phyloP scores from a whole-genome alignment of 2,329 filamentous ascomycete species.

The Xylaria sp. region DNA sequence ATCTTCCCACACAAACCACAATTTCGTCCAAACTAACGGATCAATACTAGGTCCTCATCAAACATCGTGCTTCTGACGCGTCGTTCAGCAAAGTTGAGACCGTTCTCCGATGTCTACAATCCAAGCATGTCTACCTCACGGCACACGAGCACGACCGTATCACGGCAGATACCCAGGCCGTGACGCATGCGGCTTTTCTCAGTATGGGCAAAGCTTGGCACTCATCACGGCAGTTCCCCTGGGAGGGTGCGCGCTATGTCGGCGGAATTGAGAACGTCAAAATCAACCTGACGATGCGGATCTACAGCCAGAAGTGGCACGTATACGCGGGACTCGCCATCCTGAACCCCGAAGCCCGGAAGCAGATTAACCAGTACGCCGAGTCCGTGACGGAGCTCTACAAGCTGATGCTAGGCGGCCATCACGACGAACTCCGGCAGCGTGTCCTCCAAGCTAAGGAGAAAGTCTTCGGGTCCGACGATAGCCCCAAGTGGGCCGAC shows the following conservation, averaged over 20 bases:
- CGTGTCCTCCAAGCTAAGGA: slow-evolving; percentile 74
- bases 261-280: slow-evolving; percentile 99
- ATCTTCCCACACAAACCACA: not conserved
- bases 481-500: slow-evolving; percentile 64
- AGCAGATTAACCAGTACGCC: slow-evolving; percentile 95
- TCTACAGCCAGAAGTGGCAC: slow-evolving; percentile 99
- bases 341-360: slow-evolving; percentile 89
- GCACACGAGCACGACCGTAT: slow-evolving; percentile 93
- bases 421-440: slow-evolving; percentile 76
- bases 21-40: slow-evolving; percentile 4
- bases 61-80: slow-evolving; percentile 84
- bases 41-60: slow-evolving; percentile 75
- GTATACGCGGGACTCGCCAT: slow-evolving; percentile 98
- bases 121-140: slow-evolving; percentile 87
- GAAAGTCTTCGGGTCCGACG: slow-evolving; percentile 72
- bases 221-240: slow-evolving; percentile 93
- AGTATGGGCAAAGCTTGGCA: slow-evolving; percentile 99
- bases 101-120: slow-evolving; percentile 84
- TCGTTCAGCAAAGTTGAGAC: slow-evolving; percentile 82
- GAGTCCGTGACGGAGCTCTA: slow-evolving; percentile 91
- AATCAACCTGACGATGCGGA: slow-evolving; percentile 96
- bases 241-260: slow-evolving; percentile 95
- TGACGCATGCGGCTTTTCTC: slow-evolving; percentile 96
- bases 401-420: slow-evolving; percentile 94
- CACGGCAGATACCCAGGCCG: slow-evolving; percentile 97